phyloP scores from a whole-genome alignment of 306 rosid genomes.

The Crataegus laevigata region DNA sequence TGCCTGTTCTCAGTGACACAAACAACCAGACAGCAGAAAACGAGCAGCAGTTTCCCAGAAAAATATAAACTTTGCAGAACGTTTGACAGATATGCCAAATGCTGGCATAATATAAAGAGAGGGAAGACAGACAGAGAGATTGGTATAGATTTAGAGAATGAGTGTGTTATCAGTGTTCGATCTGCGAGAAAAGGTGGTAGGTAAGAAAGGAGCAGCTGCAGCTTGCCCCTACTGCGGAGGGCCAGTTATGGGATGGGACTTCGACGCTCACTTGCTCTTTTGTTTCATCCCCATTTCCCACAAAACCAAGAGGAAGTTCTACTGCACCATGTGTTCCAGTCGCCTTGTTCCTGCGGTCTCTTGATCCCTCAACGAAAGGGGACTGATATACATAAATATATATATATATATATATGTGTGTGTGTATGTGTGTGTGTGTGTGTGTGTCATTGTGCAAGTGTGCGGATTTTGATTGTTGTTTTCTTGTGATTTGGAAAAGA shows the following conservation, averaged over 20 bases:
- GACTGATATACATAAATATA: no score
- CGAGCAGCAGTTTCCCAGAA: no score
- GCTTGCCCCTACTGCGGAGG: slow-evolving; percentile 38
- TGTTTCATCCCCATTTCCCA: slow-evolving; percentile 27
- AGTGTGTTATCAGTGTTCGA: slow-evolving; percentile 19
- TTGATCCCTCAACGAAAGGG: neutral
- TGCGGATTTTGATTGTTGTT: no score
- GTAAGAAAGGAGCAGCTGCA: slow-evolving; percentile 11
- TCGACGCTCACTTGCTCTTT: slow-evolving; percentile 13
- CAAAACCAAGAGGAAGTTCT: slow-evolving; percentile 26
- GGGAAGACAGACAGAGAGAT: neutral
- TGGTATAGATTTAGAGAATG: neutral
- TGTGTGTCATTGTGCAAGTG: neutral
- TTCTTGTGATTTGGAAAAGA: no score
- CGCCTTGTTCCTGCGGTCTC: slow-evolving; percentile 10
- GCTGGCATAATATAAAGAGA: no score
- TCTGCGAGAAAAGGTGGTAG: slow-evolving; percentile 18
- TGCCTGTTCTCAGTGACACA: no score
- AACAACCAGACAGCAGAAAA: no score
- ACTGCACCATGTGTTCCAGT: slow-evolving; percentile 18
- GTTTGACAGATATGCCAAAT: no score
- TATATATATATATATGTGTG: no score
- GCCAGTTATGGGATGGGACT: slow-evolving; percentile 28
- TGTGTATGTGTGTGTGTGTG: no score
- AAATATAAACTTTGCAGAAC: no score